A percentile compares a stretch with the other conserved stretches of the same genome.
Conservation (phyloP, 2,329 filamentous ascomycete species). For the Talaromyces sp. region DNA sequence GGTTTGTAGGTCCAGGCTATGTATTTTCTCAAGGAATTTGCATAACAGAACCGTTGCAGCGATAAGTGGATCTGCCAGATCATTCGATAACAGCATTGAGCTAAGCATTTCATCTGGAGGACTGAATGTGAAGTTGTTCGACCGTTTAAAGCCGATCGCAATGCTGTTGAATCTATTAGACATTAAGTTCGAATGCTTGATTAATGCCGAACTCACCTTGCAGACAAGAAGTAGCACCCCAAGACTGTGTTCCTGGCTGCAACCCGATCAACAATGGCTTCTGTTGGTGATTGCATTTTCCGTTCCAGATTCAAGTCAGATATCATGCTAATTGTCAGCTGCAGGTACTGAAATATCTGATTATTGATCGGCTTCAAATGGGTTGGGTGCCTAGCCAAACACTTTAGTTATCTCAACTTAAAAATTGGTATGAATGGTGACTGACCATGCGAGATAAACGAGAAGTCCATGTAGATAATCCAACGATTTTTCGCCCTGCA, state of each 20-base stretch:
- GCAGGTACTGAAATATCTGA: constrained; percentile 14
- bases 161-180: not conserved
- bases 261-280: not conserved
- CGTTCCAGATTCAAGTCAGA: constrained; percentile 13
- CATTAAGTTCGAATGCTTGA: not conserved
- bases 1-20: not conserved
- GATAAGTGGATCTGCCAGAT: not conserved
- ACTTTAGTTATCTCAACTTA: not conserved
- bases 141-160: constrained; percentile 2
- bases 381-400: constrained; percentile 1
- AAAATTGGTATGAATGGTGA: not conserved
- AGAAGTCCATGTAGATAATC: constrained; percentile 16
- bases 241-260: not conserved
- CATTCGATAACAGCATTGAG: constrained; percentile 1
- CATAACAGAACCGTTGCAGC: not conserved
- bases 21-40: constrained; percentile 5
- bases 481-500: constrained; percentile 16
- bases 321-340: constrained; percentile 13
- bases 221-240: constrained; percentile 13
- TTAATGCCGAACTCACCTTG: not conserved
- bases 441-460: constrained; percentile 14
- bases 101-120: constrained; percentile 7
- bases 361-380: constrained; percentile 11
- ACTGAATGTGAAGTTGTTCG: constrained; percentile 6
- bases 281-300: not conserved